Base-by-base conservation (phyloP, 768 basidiomycete species). In the Amanita phalloides region DNA sequence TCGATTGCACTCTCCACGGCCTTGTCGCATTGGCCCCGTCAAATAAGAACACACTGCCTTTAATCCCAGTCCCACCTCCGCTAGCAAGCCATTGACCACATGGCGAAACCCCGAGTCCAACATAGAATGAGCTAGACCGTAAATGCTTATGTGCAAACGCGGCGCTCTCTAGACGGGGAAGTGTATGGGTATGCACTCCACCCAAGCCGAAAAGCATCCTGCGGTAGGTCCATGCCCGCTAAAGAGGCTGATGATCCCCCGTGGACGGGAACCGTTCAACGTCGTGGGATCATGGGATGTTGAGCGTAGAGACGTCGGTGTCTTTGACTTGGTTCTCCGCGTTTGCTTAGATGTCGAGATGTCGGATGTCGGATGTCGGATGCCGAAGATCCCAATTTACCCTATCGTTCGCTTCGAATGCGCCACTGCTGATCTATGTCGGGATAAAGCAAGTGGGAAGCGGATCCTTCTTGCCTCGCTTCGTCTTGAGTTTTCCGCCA, bases 51-150 rank as follows among this genome's bases (percentile, higher is more conserved):
- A 76, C 74, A 21, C 74, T 78, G 11, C 82, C 86, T 32, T 61
- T 68, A 53, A 62, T 68, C 32, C 70, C 73, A 6, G 73, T 73
- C 51, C 84, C 81, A 4, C 93, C 93, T n/a, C 51, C 51, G 47
- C 77, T 81, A 1, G 86, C 86, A 41, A 98, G 76, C 82, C 87
- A 93, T 44, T 81, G 73, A n/a, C 93, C 92, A 68, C 90, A 92
- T 0, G 91, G 85, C 5, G 87, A 90, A 10, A 79, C 60, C 6
- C 86, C 73, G 13, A 90, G 65, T 10, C 81, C 80, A 21, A 90
- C 75, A 66, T 92, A 94, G 71, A 97, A 97, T 10, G 81, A 82
- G 45, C 75, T 77, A 2, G 78, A 73, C 56, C 74, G 76, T 60
- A 93, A 70, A 33, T 73, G 72, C 3, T 76, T 69, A 58, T 90